Base-by-base conservation (phyloP, 2,329 filamentous ascomycete genomes). In the Alternaria gaisen region DNA sequence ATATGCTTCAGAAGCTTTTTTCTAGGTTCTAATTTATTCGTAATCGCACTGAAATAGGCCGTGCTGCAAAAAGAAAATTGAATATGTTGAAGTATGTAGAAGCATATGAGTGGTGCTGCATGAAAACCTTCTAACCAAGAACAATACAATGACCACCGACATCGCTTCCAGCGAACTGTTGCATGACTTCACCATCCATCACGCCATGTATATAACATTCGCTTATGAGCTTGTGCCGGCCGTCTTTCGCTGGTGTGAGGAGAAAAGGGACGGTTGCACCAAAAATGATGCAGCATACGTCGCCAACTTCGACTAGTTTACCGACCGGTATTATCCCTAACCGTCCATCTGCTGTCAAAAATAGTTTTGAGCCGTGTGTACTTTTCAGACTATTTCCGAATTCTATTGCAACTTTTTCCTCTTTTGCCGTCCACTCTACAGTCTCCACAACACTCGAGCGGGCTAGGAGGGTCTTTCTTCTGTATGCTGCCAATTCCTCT, bases 341-440 rank as follows among this genome's bases (percentile, higher is more conserved):
- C 1, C 44, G 26, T 7, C 28, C 44, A 9, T 32, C 3, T 3
- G 8, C 14, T 5, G 44, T 47, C 26, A 47, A 2, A 20, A 47
- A 47, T 6, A 32, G 0, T 0, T 16, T 20, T 1, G 26, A n/a
- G 6, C 18, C 8, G 9, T 16, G n/a, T n/a, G n/a, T n/a, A n/a
- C 0, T 3, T 20, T 3, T 4, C 3, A 41, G 16, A 9, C 0
- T 1, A 3, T 0, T 0, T 22, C 10, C 18, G 7, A 41, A 28
- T 5, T 11, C 0, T 0, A 11, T 4, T 30, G 28, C 28, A 30
- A 1, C 3, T 30, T 1, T 1, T 5, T 11, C 4, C 0, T 30
- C 28, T 30, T 1, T 4, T 34, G 1, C 26, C 0, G 5, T 5
- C n/a, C 2, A 1, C 1, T 11, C 1, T 5, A 1, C 28, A 5